Evolutionary conservation across 1,139 yeast species (phyloP), one percentile per base, ranked within the genome.

Genomic region (Hanseniaspora gamundiae): DNA sequence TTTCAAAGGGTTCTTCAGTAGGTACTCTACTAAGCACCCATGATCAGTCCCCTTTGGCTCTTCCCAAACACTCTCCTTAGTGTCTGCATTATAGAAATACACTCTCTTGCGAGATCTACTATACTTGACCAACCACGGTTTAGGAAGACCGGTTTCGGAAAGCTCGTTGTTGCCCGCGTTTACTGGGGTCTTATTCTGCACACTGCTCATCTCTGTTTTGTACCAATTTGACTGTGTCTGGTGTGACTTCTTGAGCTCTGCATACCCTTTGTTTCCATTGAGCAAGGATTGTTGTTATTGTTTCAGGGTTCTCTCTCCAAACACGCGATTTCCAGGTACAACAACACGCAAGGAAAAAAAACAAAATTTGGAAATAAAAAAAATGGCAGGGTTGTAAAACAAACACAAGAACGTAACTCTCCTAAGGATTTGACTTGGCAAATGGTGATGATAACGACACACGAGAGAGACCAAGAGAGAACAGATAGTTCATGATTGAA

Each of bases 31-130:
- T 47, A 91, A 69, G 51, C 70, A 69, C 2, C 64, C 76, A 17
- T 73, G 61, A 55, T 91, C 85, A 2, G 94, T 78, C 8, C 91
- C 95, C 45, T 69, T 75, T 7, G 98, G 98, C 3, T 95, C 82
- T 48, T 82, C 93, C 98, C 98, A 91, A 33, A 79, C 71, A 0
- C 95, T 82, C 56, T 80, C 80, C 42, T 76, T 71, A 3, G 88
- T 77, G 36, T 73, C 71, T 31, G 78, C 76, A 56, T 86, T 78
- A 62, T 74, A 78, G 63, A 70, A 91, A 65, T 91, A 91, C 48
- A 91, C 95, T 53, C 85, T 73, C 56, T 83, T 77, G 57, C 86
- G 87, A 11, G 94, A 80, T 50, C 79, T 76, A 33, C 96, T 86
- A 45, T 78, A 74, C 47, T 78, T 73, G 41, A 91, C 74, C 40